Base-by-base conservation (phyloP, 2,329 filamentous ascomycete genomes). In the Exophiala calicioides region DNA sequence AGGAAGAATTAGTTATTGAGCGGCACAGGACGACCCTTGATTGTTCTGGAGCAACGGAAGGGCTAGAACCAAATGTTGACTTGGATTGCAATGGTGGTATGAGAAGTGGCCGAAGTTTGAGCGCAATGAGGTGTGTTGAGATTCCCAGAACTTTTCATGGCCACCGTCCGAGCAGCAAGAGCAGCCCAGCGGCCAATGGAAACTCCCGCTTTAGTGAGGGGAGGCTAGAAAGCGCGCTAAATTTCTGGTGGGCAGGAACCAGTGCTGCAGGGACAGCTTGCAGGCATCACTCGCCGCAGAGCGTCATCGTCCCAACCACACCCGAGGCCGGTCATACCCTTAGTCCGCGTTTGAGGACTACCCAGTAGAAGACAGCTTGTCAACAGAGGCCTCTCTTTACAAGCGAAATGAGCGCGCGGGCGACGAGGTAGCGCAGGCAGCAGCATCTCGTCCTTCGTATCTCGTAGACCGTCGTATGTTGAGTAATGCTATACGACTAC, bases 231-330 rank as follows among this genome's bases (percentile, higher is more conserved):
- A 19, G 18, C 31, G 33, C 6, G 38, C 45, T 42, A 47, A 38
- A 47, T 35, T 33, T 44, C 26, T 46, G 50, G 50, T 48, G 44
- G 50, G 50, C 50, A 30, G 15, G n/a, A n/a, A n/a, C 18, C 34
- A 37, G 36, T 46, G 30, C 44, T 48, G 50, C 50, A 52, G 50
- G 50, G 50, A 48, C 50, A 40, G n/a, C n/a, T n/a, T n/a, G n/a
- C n/a, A n/a, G n/a, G n/a, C n/a, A n/a, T n/a, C n/a, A n/a, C n/a
- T n/a, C 24, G 39, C 23, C 18, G 21, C 39, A 44, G 26, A 41
- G 44, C 50, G 44, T 41, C 49, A 52, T 47, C 34, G 38, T 31
- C 40, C 32, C 42, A 44, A 44, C 42, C 33, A 16, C 21, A 15
- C 24, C 7, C 24, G 7, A 27, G 23, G n/a, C n/a, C n/a, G n/a